Conservation (phyloP, 2,329 filamentous ascomycete genomes). For the Stromatinia cepivora region DNA sequence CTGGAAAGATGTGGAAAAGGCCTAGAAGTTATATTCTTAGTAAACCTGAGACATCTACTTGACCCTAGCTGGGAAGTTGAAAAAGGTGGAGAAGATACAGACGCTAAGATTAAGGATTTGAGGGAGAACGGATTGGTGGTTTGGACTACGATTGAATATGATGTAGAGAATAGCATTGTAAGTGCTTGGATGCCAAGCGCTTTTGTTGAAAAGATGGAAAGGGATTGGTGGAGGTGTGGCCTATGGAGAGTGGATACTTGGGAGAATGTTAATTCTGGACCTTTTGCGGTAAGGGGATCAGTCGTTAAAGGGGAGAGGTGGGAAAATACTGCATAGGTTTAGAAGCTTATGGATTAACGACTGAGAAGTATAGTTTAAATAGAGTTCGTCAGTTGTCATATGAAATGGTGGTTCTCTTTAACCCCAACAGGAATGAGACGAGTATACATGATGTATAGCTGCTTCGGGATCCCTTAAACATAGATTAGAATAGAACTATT, state of each 20-base stretch:
- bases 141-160: neutral
- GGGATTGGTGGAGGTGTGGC: neutral
- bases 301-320: neutral
- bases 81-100: neutral
- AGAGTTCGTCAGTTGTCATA: too few relatives aligned
- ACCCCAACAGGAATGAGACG: neutral
- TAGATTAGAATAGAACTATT: neutral
- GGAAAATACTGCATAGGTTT: neutral
- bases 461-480: neutral
- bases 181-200: neutral
- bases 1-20: neutral
- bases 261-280: neutral
- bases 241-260: neutral
- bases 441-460: neutral
- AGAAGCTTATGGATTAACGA: too few relatives aligned
- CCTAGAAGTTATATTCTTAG: neutral
- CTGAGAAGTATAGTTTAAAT: too few relatives aligned
- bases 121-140: neutral
- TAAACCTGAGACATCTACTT: neutral
- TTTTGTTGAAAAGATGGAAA: neutral
- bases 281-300: neutral
- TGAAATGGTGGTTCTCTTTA: too few relatives aligned
- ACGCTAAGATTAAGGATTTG: neutral
- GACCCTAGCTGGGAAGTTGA: neutral
- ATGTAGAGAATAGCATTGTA: neutral